Percentiles rank a stretch among this genome's conserved stretches.
phyloP scores from a whole-genome alignment of 192 early-diverging fungal species.

The Dispira simplex region DNA sequence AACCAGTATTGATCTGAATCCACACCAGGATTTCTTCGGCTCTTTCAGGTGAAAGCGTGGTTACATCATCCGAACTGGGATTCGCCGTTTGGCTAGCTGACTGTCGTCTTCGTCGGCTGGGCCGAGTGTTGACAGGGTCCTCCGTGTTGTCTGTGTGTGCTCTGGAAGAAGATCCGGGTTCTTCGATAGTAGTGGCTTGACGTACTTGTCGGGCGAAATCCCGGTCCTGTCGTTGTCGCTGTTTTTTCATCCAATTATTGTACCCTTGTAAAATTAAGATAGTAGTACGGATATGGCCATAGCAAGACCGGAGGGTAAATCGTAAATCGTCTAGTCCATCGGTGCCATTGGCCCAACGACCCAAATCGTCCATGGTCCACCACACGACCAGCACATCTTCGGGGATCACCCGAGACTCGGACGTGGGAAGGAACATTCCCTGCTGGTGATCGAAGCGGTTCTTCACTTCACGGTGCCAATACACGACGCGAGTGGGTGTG shows the following conservation, averaged over 20 bases:
- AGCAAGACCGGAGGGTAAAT: neutral
- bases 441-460: constrained; percentile 8
- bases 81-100: neutral
- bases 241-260: neutral
- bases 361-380: neutral
- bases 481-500: neutral
- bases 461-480: constrained; percentile 1
- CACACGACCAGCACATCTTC: neutral
- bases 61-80: neutral
- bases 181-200: neutral
- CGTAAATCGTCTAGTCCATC: neutral
- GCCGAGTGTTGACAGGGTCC: neutral
- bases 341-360: neutral
- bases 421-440: constrained; percentile 3
- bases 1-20: neutral
- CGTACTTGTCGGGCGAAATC: constrained; percentile 9
- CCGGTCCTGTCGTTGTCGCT: neutral
- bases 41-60: neutral
- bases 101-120: neutral
- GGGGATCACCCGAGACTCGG: no score
- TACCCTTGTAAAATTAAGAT: constrained; percentile 3
- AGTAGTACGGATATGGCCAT: neutral
- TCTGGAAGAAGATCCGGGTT: neutral
- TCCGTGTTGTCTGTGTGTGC: neutral
- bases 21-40: constrained; percentile 5